These are phyloP conservation scores for Melianthus villosus DNA, from an alignment of 441 rosid species.

Conservation along the genomic window DNA sequence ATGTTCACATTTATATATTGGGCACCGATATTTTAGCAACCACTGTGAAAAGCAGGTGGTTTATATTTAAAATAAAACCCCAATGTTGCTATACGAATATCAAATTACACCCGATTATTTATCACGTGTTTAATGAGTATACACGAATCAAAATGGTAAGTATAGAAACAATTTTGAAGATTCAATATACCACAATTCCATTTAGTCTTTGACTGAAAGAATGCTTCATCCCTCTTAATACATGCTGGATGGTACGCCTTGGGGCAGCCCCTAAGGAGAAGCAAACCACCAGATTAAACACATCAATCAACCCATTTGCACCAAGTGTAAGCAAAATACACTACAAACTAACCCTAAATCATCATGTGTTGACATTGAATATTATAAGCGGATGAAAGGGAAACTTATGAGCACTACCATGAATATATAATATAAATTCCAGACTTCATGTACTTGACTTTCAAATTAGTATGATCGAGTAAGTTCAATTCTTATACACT, in stretches of 20 bases:
- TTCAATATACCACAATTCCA: constrained; percentile 77
- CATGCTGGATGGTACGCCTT: constrained; percentile 97
- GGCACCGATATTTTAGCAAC: too few species aligned
- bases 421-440: too few species aligned
- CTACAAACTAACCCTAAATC: background rate
- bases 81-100: background rate
- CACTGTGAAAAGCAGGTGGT: too few species aligned
- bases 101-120: background rate
- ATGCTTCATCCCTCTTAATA: constrained; percentile 78
- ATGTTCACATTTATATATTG: too few species aligned
- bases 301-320: constrained; percentile 3
- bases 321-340: constrained; percentile 5
- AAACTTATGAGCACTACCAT: too few species aligned
- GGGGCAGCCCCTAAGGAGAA: constrained; percentile 71
- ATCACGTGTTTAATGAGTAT: background rate
- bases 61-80: too few species aligned
- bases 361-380: too few species aligned
- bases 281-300: constrained; percentile 12
- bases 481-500: background rate
- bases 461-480: too few species aligned
- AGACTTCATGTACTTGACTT: too few species aligned
- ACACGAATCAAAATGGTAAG: background rate
- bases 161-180: background rate
- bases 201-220: constrained; percentile 74
- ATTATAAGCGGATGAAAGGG: too few species aligned